phyloP scores from a whole-genome alignment of 2,329 filamentous ascomycete genomes.

The Epichloe festucae region DNA sequence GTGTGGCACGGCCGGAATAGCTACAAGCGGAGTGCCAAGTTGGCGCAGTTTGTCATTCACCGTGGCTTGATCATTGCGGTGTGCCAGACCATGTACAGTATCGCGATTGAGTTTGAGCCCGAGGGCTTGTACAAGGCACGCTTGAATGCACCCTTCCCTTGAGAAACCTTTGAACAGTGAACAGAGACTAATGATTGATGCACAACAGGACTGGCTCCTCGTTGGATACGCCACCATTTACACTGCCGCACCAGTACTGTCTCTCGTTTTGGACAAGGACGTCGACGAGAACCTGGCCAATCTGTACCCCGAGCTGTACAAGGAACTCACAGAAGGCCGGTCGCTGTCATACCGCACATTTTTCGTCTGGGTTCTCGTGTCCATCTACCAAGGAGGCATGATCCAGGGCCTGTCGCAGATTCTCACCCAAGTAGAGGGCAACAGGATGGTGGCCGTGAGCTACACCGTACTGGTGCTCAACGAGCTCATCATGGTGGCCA shows the following conservation, averaged over 20 bases:
- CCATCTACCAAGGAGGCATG: constrained; percentile 86
- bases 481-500: constrained; percentile 92
- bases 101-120: constrained; percentile 83
- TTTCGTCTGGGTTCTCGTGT: constrained; percentile 92
- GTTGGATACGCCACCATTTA: constrained; percentile 96
- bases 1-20: constrained; percentile 98
- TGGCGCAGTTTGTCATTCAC: constrained; percentile 97
- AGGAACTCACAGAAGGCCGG: constrained; percentile 81
- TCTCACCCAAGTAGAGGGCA: constrained; percentile 62
- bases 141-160: not conserved
- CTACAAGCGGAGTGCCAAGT: constrained; percentile 90
- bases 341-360: constrained; percentile 87
- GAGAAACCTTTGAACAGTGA: not conserved
- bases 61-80: constrained; percentile 89
- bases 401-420: constrained; percentile 93
- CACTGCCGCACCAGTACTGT: constrained; percentile 86
- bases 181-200: constrained; percentile 15
- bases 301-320: constrained; percentile 93
- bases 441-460: constrained; percentile 73
- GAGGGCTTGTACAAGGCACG: constrained; percentile 74
- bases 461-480: constrained; percentile 90
- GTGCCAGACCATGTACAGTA: constrained; percentile 95
- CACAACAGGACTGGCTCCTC: constrained; percentile 75
- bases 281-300: constrained; percentile 90
- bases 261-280: constrained; percentile 84